phyloP scores from a whole-genome alignment of 2,329 filamentous ascomycete species.

The Pseudogymnoascus sp. region DNA sequence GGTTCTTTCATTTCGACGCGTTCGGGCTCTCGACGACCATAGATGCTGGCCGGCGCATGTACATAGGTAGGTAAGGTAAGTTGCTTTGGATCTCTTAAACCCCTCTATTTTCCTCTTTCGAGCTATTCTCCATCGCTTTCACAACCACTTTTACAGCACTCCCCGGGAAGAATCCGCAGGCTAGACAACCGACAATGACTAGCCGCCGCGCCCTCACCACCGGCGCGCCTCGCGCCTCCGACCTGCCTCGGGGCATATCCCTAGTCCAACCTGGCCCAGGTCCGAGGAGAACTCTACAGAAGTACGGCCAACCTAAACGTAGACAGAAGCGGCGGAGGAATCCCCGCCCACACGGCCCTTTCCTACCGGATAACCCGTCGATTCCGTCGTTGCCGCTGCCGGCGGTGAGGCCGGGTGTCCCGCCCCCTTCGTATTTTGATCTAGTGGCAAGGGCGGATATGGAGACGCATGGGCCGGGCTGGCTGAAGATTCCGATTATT shows the following conservation, averaged over 20 bases:
- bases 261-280: too few species aligned
- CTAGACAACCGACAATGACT: too few species aligned
- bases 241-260: too few species aligned
- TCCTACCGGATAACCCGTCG: not conserved
- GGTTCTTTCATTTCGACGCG: not conserved
- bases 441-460: not conserved
- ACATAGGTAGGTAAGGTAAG: not conserved
- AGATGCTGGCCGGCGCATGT: not conserved
- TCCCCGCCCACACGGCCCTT: not conserved
- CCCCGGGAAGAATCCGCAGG: not conserved
- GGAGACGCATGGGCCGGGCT: not conserved
- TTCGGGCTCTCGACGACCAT: not conserved
- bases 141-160: not conserved
- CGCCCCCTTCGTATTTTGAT: not conserved
- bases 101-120: not conserved
- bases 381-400: not conserved
- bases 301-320: not conserved
- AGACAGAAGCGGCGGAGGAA: too few species aligned
- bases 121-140: not conserved
- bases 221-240: too few species aligned
- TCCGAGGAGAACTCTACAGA: too few species aligned
- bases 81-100: conserved; percentile 4
- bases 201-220: too few species aligned
- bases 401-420: not conserved
- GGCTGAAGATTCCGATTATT: not conserved